phyloP scores from a whole-genome alignment of 768 basidiomycete genomes.

The Paxillus ammoniavirescens region DNA sequence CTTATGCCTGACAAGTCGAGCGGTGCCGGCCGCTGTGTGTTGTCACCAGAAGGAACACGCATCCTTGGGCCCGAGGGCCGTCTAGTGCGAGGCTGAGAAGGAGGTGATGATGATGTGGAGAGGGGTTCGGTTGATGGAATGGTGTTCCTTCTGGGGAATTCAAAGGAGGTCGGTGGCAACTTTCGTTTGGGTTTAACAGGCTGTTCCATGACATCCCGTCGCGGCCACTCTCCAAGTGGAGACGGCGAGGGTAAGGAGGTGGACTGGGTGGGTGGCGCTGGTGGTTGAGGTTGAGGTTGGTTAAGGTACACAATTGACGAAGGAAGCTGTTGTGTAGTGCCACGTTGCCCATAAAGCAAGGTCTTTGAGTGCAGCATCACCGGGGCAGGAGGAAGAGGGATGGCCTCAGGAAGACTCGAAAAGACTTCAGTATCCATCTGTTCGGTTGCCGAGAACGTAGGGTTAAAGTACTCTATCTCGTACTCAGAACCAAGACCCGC shows the following conservation, averaged over 20 bases:
- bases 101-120: background rate
- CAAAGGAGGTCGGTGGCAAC: conserved; percentile 16
- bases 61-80: conserved; percentile 33
- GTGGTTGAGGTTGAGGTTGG: conserved; percentile 25
- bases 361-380: conserved; percentile 7
- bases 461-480: conserved; percentile 46
- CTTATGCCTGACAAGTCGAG: conserved; percentile 18
- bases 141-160: conserved; percentile 18
- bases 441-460: conserved; percentile 22
- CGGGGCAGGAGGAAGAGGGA: conserved; percentile 21
- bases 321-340: conserved; percentile 6
- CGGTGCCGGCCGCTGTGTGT: conserved; percentile 14
- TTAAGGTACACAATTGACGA: conserved; percentile 35
- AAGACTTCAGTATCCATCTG: conserved; percentile 16
- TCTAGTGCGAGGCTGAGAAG: conserved; percentile 23
- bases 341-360: conserved; percentile 2
- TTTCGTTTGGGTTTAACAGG: conserved; percentile 18
- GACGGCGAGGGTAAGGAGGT: conserved; percentile 34
- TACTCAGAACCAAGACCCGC: conserved; percentile 43
- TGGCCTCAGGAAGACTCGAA: conserved; percentile 23
- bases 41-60: conserved; percentile 20
- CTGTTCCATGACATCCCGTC: conserved; percentile 34
- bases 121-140: conserved; percentile 7
- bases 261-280: conserved; percentile 13
- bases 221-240: conserved; percentile 57